A percentile compares a stretch with the other conserved stretches of the same genome.
These are phyloP conservation scores for Yarrowia sp. DNA, from an alignment of 805 yeast genomes.

Conservation along the genomic window DNA sequence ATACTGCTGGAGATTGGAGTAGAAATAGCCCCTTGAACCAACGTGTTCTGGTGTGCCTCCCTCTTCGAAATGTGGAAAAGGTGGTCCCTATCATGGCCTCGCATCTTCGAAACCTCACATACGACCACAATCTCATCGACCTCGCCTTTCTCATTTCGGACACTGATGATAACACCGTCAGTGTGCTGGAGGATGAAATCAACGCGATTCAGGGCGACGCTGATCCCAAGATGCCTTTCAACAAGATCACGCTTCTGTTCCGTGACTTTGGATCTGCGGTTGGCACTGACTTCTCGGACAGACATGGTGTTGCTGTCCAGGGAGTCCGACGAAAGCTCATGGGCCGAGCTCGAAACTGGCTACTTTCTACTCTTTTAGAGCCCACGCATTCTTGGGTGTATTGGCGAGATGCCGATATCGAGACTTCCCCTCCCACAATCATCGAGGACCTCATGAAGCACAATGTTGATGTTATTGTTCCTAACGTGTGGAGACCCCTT, in stretches of 20 bases:
- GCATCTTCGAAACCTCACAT: slow-evolving; percentile 73
- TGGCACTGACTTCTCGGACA: slow-evolving; percentile 90
- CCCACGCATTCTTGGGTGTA: slow-evolving; percentile 97
- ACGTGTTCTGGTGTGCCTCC: slow-evolving; percentile 77
- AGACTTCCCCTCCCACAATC: slow-evolving; percentile 79
- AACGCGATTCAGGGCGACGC: slow-evolving; percentile 61
- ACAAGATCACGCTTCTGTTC: slow-evolving; percentile 78
- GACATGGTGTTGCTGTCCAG: slow-evolving; percentile 96
- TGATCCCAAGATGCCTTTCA: slow-evolving; percentile 61
- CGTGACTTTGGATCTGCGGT: slow-evolving; percentile 92
- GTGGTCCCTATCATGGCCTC: slow-evolving; percentile 75
- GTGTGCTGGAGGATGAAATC: slow-evolving; percentile 55
- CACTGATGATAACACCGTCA: slow-evolving; percentile 83
- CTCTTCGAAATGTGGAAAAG: slow-evolving; percentile 75
- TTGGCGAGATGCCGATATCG: slow-evolving; percentile 99
- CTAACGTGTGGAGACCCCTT: slow-evolving; percentile 98
- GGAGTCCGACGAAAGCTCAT: slow-evolving; percentile 93
- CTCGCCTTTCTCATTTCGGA: slow-evolving; percentile 86
- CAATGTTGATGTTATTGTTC: slow-evolving; percentile 88
- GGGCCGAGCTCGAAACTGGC: slow-evolving; percentile 97
- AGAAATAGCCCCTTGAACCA: slow-evolving; percentile 72
- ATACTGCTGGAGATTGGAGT: slow-evolving; percentile 56
- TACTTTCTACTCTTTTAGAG: slow-evolving; percentile 77
- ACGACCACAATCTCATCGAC: slow-evolving; percentile 84
- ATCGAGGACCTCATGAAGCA: slow-evolving; percentile 93